A percentile compares a stretch with the other conserved stretches of the same genome.
These are phyloP conservation scores for Annona squamosa DNA, from an alignment of 164 flowering plant species.

Conservation along the genomic window DNA sequence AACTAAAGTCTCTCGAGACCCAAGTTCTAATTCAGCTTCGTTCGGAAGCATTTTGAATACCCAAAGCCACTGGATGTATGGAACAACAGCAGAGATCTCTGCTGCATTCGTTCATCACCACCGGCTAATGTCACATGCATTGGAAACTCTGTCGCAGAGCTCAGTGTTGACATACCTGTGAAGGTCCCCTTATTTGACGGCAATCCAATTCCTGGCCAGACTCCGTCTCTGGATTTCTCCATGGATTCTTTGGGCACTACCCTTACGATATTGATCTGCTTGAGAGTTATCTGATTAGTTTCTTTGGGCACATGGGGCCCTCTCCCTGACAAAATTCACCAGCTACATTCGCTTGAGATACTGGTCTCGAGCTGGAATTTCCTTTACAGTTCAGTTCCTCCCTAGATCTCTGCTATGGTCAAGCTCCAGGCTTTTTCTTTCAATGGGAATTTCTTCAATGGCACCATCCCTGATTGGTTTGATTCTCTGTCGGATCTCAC, in stretches of 20 bases:
- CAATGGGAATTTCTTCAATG: conserved; percentile 76
- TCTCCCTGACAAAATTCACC: conserved; percentile 57
- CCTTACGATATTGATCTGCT: conserved; percentile 46
- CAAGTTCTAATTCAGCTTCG: conserved; percentile 58
- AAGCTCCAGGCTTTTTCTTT: conserved; percentile 46
- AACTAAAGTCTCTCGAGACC: conserved; percentile 61
- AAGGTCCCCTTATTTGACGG: conserved; percentile 38
- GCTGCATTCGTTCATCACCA: conserved; percentile 35
- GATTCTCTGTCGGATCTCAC: conserved; percentile 59
- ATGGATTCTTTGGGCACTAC: conserved; percentile 69
- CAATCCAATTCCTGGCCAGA: conserved; percentile 40
- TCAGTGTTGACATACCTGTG: conserved; percentile 39
- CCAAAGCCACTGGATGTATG: conserved; percentile 63
- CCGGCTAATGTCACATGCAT: conserved; percentile 49
- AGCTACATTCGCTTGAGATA: conserved; percentile 46
- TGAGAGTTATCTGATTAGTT: conserved; percentile 55
- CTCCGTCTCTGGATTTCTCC: conserved; percentile 53
- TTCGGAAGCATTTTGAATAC: conserved; percentile 63
- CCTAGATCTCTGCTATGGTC: conserved; percentile 49
- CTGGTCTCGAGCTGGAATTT: conserved; percentile 66
- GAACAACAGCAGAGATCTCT: conserved; percentile 44
- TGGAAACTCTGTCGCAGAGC: conserved; percentile 48
- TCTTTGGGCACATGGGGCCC: conserved; percentile 86
- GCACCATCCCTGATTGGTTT: conserved; percentile 61
- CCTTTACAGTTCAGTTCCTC: conserved; percentile 62